Conservation (phyloP, 148 eudicot species). For the Spergularia bocconei region DNA sequence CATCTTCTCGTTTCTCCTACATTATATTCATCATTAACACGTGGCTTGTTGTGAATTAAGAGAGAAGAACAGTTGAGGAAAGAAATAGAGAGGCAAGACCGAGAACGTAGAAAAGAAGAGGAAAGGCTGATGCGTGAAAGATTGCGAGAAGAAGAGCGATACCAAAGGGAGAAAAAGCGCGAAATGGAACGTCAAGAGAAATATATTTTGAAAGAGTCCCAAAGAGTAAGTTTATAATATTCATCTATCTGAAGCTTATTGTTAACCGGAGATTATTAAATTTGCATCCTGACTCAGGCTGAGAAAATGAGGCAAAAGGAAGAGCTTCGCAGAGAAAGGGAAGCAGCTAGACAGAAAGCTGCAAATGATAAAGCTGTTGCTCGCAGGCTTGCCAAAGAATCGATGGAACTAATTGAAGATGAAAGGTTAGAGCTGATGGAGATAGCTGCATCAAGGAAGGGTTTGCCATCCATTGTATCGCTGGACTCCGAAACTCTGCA, state of each 20-base stretch:
- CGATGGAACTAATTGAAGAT: conserved; percentile 86
- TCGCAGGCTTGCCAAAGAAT: conserved; percentile 89
- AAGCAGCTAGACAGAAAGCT: conserved; percentile 87
- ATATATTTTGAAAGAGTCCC: conserved; percentile 65
- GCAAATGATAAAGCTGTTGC: conserved; percentile 92
- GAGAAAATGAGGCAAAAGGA: conserved; percentile 85
- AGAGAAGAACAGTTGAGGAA: conserved; percentile 92
- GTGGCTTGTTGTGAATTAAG: conserved; percentile 34
- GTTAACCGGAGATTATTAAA: conserved; percentile 9
- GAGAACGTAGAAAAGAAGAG: conserved; percentile 88
- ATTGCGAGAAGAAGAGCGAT: conserved; percentile 87
- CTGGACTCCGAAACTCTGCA: conserved; percentile 73
- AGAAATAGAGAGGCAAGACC: conserved; percentile 94
- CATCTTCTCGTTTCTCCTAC: not conserved
- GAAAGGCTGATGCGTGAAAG: conserved; percentile 87
- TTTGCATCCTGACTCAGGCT: conserved; percentile 38
- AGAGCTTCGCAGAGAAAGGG: conserved; percentile 79
- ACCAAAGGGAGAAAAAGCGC: conserved; percentile 82
- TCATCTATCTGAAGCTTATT: conserved; percentile 1
- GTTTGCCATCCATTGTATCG: conserved; percentile 69
- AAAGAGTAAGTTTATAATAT: conserved; percentile 52
- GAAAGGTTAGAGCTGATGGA: conserved; percentile 94
- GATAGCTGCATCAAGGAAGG: conserved; percentile 68
- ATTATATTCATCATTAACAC: conserved; percentile 20
- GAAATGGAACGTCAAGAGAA: conserved; percentile 92